Conservation (phyloP, 345 rosid genomes). For the Bruguiera sexangula region DNA sequence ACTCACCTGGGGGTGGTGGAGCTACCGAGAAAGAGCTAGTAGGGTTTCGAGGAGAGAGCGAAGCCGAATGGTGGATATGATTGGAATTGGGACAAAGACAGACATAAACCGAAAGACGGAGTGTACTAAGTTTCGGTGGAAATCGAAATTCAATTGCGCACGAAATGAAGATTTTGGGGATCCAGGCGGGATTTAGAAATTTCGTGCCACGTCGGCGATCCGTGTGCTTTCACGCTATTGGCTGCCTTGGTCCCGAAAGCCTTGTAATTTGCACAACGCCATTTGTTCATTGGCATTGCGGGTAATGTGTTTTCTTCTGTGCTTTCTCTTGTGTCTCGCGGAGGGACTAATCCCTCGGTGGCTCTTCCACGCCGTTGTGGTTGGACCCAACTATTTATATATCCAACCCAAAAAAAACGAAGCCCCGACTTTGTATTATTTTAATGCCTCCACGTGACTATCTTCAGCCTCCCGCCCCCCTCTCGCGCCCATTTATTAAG, state of each 20-base stretch:
- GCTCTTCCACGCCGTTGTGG: background rate
- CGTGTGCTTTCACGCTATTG: slow-evolving; percentile 27
- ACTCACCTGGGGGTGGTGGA: slow-evolving; percentile 23
- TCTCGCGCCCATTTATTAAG: too few relatives aligned
- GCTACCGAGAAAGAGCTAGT: background rate
- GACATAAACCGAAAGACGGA: slow-evolving; percentile 20
- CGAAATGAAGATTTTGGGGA: slow-evolving; percentile 57
- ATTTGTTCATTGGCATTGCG: background rate
- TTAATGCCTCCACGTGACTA: too few relatives aligned
- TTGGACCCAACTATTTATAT: too few relatives aligned
- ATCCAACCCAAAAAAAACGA: too few relatives aligned
- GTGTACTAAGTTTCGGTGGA: slow-evolving; percentile 41
- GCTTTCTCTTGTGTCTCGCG: slow-evolving; percentile 46
- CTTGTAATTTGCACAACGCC: background rate
- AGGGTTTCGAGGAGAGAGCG: slow-evolving; percentile 18
- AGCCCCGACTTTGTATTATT: too few relatives aligned
- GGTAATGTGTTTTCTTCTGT: slow-evolving; percentile 50
- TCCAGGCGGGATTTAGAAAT: slow-evolving; percentile 81
- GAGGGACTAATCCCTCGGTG: background rate
- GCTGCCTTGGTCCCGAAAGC: slow-evolving; percentile 23
- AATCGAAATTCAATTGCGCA: slow-evolving; percentile 77
- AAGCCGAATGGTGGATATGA: background rate
- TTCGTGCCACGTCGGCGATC: slow-evolving; percentile 69
- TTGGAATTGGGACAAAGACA: background rate
- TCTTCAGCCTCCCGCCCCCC: too few relatives aligned